phyloP scores from a whole-genome alignment of 441 rosid genomes.

The Euphorbia celastroides region DNA sequence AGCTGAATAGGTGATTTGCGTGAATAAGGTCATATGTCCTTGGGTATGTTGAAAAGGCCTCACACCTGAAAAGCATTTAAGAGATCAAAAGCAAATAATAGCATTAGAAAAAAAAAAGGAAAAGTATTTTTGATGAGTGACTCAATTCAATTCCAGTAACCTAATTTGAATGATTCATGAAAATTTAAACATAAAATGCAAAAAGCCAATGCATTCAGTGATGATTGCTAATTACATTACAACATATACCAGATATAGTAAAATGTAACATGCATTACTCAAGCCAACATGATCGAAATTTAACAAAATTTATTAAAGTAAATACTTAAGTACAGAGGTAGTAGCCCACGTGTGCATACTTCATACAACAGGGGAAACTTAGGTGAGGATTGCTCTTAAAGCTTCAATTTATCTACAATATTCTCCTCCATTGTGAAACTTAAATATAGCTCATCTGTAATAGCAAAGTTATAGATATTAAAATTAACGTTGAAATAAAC shows the following conservation, averaged over 20 bases:
- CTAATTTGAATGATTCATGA: neutral
- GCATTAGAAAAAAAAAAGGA: neutral
- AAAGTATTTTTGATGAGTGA: neutral
- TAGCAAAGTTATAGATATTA: neutral
- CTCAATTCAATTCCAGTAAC: neutral
- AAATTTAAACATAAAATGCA: neutral
- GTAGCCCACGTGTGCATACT: neutral
- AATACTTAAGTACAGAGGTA: neutral
- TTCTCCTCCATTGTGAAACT: too few relatives aligned
- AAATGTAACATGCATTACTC: neutral
- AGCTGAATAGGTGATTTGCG: conserved; percentile 73
- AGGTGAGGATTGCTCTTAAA: neutral
- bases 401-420: too few relatives aligned
- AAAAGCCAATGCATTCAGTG: neutral
- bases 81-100: neutral
- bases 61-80: conserved; percentile 81
- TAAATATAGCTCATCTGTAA: neutral
- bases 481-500: neutral
- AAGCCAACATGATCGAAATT: neutral
- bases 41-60: conserved; percentile 94
- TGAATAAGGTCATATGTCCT: conserved; percentile 91
- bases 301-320: neutral
- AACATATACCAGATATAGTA: neutral
- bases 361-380: neutral
- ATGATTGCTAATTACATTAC: neutral